Base-by-base conservation (phyloP, 495 filamentous ascomycete species). In the Sporormia fimetaria region DNA sequence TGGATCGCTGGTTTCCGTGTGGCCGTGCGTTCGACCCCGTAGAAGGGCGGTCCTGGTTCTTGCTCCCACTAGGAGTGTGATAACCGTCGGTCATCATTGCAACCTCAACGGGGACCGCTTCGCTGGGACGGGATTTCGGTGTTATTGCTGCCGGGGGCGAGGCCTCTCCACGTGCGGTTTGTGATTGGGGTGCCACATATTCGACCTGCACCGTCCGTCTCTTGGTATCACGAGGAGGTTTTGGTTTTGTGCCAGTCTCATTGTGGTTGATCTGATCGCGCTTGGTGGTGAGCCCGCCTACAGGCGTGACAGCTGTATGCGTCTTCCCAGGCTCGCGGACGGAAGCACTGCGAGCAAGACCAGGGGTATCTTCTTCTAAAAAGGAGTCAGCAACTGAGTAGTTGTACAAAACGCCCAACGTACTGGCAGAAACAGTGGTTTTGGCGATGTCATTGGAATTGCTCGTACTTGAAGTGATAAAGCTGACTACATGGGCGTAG, bases 141-240 rank as follows among this genome's bases (percentile, higher is more conserved):
- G 58, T 58, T 38, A 57, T 55, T 6, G 52, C 51, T 21, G 64
- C 45, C 34, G 50, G 45, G 1, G 49, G 36, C n/a, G 59, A 42
- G 6, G 61, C 42, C 46, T 83, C 79, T 33, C 78, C 80, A 52
- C 82, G 63, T 2, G 65, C 59, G 3, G 90, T 95, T 48, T 84
- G 76, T 12, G 83, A 90, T 21, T 78, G 76, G 25, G 90, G 92
- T 27, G 85, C 81, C 35, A 99, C 92, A 66, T 99, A 99, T 64
- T 99, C 90, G 9, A 96, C 84, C 62, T 99, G 90, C 0, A 99
- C 86, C 0, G 90, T 99, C 39, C 86, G 73, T 25, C 90, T 77
- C 62, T 96, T 98, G 49, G 81, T 79, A 54, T 95, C 90, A 15
- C 81, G 75, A 3, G 67, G 57, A 1, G 71, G 63, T 61, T 85